phyloP scores from a whole-genome alignment of 768 basidiomycete genomes.

The Suillus bovinus region DNA sequence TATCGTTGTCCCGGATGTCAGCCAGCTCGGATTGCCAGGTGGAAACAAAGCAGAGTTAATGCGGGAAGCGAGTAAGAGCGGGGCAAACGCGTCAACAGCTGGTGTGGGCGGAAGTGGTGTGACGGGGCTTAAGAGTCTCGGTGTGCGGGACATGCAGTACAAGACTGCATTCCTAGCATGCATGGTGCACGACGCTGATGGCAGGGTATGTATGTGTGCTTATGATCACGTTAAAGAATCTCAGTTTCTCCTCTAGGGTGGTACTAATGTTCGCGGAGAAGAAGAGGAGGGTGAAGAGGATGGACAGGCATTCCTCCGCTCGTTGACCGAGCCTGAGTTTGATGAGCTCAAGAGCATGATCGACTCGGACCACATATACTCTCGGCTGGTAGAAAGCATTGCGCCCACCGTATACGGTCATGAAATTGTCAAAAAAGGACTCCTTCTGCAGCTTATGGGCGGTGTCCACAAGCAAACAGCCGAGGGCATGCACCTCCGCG shows the following conservation, averaged over 20 bases:
- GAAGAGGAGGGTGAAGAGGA: conserved; percentile 77
- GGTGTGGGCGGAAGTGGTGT: conserved; percentile 80
- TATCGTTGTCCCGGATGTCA: conserved; percentile 98
- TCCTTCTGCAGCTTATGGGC: conserved; percentile 95
- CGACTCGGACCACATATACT: conserved; percentile 91
- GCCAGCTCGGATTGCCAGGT: conserved; percentile 92
- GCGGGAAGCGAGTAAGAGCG: conserved; percentile 74
- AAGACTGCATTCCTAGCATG: conserved; percentile 99
- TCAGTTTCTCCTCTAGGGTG: conserved; percentile 47
- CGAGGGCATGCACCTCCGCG: conserved; percentile 97
- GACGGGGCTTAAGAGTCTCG: conserved; percentile 90
- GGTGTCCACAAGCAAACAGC: conserved; percentile 96
- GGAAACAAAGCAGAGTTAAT: conserved; percentile 91
- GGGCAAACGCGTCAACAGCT: conserved; percentile 57
- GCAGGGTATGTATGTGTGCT: conserved; percentile 58
- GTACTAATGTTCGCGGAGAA: conserved; percentile 89
- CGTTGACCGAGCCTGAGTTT: conserved; percentile 91
- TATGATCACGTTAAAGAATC: not conserved
- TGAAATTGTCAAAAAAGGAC: conserved; percentile 98
- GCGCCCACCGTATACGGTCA: conserved; percentile 99
- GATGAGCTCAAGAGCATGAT: conserved; percentile 96
- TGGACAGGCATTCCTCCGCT: conserved; percentile 82
- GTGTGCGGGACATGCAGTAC: conserved; percentile 94
- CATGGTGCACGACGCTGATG: conserved; percentile 93
- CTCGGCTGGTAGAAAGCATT: conserved; percentile 89